Percentiles rank a stretch among this genome's conserved stretches.
phyloP scores from a whole-genome alignment of 2,329 filamentous ascomycete genomes.

The Aureobasidium sp. region DNA sequence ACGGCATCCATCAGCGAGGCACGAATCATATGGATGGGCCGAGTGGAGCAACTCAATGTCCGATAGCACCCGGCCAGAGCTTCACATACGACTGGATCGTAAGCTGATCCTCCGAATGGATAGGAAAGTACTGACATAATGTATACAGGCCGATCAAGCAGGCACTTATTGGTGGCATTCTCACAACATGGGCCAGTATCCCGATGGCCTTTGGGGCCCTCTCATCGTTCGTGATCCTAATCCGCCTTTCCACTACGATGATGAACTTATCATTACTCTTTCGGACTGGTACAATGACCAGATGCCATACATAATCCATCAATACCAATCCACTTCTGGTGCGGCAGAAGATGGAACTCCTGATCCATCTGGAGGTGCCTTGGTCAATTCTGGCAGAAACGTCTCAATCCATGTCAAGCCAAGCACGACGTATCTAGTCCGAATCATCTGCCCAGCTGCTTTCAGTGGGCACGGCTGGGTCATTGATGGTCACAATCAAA shows the following conservation, averaged over 20 bases:
- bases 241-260: conserved; percentile 48
- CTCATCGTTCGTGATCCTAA: conserved; percentile 57
- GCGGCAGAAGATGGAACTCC: conserved; percentile 40
- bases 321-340: conserved; percentile 43
- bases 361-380: conserved; percentile 58
- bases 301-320: conserved; percentile 48
- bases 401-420: conserved; percentile 39
- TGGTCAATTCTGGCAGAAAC: conserved; percentile 58
- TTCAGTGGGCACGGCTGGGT: conserved; percentile 63
- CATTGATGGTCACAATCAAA: conserved; percentile 59
- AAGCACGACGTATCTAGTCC: conserved; percentile 55
- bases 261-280: conserved; percentile 60
- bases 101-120: neutral
- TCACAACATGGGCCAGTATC: conserved; percentile 58
- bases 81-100: conserved; percentile 65
- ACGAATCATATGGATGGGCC: conserved; percentile 70
- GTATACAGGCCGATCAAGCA: conserved; percentile 38
- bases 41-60: conserved; percentile 59
- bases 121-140: conserved; percentile 31
- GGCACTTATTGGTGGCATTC: conserved; percentile 63
- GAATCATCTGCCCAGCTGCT: conserved; percentile 63
- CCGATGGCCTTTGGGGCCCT: conserved; percentile 62
- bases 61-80: conserved; percentile 54
- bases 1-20: conserved; percentile 70
- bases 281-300: conserved; percentile 68